Evolutionary conservation across 2,329 filamentous ascomycete genomes (phyloP), one percentile per base, ranked within the genome.

Genomic region (Ilyonectria sp.): DNA sequence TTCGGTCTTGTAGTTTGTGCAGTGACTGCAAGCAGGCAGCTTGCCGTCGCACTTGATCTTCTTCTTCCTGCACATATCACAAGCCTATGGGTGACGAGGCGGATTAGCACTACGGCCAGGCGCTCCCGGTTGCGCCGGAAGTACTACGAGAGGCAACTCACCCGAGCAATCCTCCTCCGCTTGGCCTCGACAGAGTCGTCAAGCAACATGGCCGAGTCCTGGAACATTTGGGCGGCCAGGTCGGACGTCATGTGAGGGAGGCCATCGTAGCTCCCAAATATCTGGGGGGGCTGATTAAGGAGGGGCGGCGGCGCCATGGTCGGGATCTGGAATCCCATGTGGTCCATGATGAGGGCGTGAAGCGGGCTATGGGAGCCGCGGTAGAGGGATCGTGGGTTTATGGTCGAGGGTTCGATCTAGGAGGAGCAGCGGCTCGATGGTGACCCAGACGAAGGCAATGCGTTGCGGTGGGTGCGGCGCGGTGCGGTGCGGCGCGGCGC

Each of bases 21-120:
- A 99, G 82, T 98, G 96, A 8, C 94, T 95, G 82, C 96, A 99
- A 68, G 94, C 91, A 43, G 96, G 95, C 82, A 97, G 90, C 83
- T 97, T 97, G 73, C 96, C 95, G 79, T 98, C 96, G 82, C 95
- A 98, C 84, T 98, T 98, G 83, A 98, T 96, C 87, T 95, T 97
- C 83, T 94, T 95, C 84, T 97, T 97, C 75, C 95, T 89, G 80
- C 95, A 98, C 94, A 97, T 97, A 76, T 97, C 95, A 83, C 94
- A 97, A 58, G 94, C 94, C 93, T 95, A 68, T 58, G 15, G 23
- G 58, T 33, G 40, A 52, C 19, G n/a, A 13, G 40, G n/a, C 23
- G 13, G 53, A 66, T 75, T 67, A 75, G 73, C 56, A 72, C 13
- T 26, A 11, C 43, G 58, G 37, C 23, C 46, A 63, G 52, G 26